These are phyloP conservation scores for Boletus semigastroideus DNA, from an alignment of 1,284 basidiomycete genomes.

Conservation along the genomic window DNA sequence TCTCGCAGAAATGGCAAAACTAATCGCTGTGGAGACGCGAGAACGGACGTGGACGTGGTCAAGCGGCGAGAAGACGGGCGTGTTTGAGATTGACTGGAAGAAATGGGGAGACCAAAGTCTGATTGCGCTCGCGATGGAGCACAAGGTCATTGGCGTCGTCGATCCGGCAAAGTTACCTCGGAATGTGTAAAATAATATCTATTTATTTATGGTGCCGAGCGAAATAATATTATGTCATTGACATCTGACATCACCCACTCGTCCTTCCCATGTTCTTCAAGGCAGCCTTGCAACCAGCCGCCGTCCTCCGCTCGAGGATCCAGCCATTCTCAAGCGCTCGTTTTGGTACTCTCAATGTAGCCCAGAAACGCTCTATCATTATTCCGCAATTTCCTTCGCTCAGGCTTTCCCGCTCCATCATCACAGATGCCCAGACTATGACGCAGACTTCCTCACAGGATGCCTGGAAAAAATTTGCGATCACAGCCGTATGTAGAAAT, in stretches of 20 bases:
- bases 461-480: constrained; percentile 49
- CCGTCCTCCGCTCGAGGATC: constrained; percentile 18
- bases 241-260: constrained; percentile 22
- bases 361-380: constrained; percentile 26
- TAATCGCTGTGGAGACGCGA: constrained; percentile 24
- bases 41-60: constrained; percentile 36
- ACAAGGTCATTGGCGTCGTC: constrained; percentile 35
- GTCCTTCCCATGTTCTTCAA: constrained; percentile 33
- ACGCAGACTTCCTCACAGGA: constrained; percentile 40
- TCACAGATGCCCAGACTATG: constrained; percentile 44
- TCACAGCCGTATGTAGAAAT: constrained; percentile 45
- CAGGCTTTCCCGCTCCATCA: constrained; percentile 36
- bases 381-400: constrained; percentile 22
- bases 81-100: constrained; percentile 41
- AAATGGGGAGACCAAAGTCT: constrained; percentile 32
- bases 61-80: constrained; percentile 35
- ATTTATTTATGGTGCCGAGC: neutral
- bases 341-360: constrained; percentile 4
- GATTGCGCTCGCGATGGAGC: constrained; percentile 39
- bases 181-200: neutral
- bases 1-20: neutral
- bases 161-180: constrained; percentile 32
- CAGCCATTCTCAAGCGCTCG: constrained; percentile 19
- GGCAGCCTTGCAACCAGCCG: constrained; percentile 33
- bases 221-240: constrained; percentile 2